Evolutionary conservation across 192 early-diverging fungal species (phyloP).

Genomic region (Podila epigama): DNA sequence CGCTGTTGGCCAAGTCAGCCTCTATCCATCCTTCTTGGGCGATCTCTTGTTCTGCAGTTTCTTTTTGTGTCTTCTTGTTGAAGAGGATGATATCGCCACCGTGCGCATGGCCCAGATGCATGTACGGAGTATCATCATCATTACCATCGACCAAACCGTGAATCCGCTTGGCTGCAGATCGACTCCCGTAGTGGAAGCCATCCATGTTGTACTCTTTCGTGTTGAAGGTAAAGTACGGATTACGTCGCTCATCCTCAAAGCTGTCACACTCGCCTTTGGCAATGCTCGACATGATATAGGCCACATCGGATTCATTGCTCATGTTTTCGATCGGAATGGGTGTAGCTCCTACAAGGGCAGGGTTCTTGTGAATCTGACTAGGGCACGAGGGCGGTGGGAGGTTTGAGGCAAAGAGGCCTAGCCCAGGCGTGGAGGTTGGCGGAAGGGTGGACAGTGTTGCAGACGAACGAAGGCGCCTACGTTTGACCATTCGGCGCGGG

Average conservation of each 20-base stretch:
- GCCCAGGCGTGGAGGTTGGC: too few species aligned
- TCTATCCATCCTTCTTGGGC: too few species aligned
- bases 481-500: conserved; percentile 1
- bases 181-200: background rate
- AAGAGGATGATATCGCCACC: background rate
- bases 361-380: too few species aligned
- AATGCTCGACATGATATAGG: background rate
- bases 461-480: background rate
- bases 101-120: background rate
- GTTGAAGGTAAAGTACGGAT: background rate
- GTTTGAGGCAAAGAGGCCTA: too few species aligned
- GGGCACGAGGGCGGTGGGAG: too few species aligned
- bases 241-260: background rate
- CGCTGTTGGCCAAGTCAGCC: too few species aligned
- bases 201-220: background rate
- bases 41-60: too few species aligned
- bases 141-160: too few species aligned
- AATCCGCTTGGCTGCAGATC: background rate
- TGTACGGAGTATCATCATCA: background rate
- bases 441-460: conserved; percentile 1
- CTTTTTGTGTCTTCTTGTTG: background rate
- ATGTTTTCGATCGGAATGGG: background rate
- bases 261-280: background rate
- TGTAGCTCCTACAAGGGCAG: too few species aligned
- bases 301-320: background rate